A percentile compares a stretch with the other conserved stretches of the same genome.
These are phyloP conservation scores for Neospora caninum DNA, from an alignment of 169 alveolate genomes.

Conservation along the genomic window DNA sequence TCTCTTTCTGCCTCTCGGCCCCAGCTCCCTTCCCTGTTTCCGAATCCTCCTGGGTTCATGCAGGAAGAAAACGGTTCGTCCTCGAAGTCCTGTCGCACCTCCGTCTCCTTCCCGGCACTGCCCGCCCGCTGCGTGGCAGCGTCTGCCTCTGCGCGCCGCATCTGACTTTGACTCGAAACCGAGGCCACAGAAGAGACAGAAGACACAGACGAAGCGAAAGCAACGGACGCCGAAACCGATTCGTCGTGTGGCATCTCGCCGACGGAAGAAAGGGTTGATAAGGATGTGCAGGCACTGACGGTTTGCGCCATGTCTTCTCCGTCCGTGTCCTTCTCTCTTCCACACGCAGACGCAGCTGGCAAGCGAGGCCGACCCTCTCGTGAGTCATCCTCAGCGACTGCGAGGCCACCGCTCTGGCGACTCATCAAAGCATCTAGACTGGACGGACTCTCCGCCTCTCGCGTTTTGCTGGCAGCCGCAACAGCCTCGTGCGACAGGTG, in stretches of 20 bases:
- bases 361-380: too few species aligned
- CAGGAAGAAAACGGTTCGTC: too few species aligned
- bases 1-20: neutral
- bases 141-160: too few species aligned
- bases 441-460: too few species aligned
- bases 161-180: neutral
- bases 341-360: too few species aligned
- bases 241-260: neutral
- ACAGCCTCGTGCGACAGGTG: too few species aligned
- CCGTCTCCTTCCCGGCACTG: neutral
- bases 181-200: neutral
- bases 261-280: neutral
- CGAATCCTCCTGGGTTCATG: neutral
- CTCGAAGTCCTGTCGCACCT: neutral
- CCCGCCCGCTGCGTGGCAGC: neutral
- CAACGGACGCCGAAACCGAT: neutral
- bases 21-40: neutral
- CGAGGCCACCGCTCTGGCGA: too few species aligned
- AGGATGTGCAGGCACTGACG: neutral
- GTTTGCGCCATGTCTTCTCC: neutral
- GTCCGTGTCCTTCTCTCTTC: neutral
- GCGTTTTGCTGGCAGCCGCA: too few species aligned
- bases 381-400: too few species aligned
- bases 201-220: neutral
- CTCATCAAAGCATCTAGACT: too few species aligned